Conservation (phyloP, 129 eudicot species). For the sunflower (Helianthus annuus) region HanXRQr2.0-SUNRISE NC_035435.2:161000048-161000547, state of each 20-base stretch:
- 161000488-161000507: conserved; percentile 27
- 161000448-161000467: conserved; percentile 13
- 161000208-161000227: too few species aligned
- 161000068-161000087: too few species aligned
- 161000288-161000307: neutral
- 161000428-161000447: neutral
- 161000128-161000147: too few species aligned
- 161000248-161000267: too few species aligned
- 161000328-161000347: neutral
- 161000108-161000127: too few species aligned
- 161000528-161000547: conserved; percentile 39
- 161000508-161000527: conserved; percentile 35
- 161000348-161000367: neutral
- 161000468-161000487: conserved; percentile 21
- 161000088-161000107: too few species aligned
- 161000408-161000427: neutral
- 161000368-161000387: neutral
- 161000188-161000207: too few species aligned
- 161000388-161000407: neutral
- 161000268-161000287: too few species aligned
- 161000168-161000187: too few species aligned
- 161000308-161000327: neutral
- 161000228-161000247: too few species aligned
- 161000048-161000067: too few species aligned
- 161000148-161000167: too few species aligned